Percentiles rank a stretch among this genome's conserved stretches.
These are phyloP conservation scores for Pestalotiopsis sp. DNA, from an alignment of 2,329 filamentous ascomycete genomes.

Conservation along the genomic window DNA sequence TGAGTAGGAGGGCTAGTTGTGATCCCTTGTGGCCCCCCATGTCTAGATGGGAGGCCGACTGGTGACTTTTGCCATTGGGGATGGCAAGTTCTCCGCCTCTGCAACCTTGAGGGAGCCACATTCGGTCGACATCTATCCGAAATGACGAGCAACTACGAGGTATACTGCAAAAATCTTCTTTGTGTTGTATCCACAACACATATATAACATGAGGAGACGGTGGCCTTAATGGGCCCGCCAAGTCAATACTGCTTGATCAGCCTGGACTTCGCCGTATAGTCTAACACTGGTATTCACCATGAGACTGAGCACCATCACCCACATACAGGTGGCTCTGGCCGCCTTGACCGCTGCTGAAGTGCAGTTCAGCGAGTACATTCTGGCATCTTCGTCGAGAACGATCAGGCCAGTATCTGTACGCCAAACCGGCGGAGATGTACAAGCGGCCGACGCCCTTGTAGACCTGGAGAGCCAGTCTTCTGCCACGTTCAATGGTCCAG, in stretches of 20 bases:
- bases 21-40: neutral
- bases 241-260: neutral
- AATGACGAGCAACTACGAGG: neutral
- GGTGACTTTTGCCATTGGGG: neutral
- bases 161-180: neutral
- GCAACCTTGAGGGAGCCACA: neutral
- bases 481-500: neutral
- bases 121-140: neutral
- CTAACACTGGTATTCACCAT: neutral
- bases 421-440: neutral
- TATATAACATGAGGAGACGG: neutral
- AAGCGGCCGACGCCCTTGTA: neutral
- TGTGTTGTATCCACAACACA: neutral
- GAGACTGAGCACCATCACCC: neutral
- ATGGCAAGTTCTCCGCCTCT: neutral
- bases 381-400: conserved; percentile 6
- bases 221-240: neutral
- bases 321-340: neutral
- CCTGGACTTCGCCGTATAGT: neutral
- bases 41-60: neutral
- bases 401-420: neutral
- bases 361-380: conserved; percentile 5
- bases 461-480: neutral
- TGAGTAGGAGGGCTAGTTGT: neutral
- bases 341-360: neutral